Evolutionary conservation across 805 yeast species (phyloP).

Genomic region (Barnettozyma vustinii): DNA sequence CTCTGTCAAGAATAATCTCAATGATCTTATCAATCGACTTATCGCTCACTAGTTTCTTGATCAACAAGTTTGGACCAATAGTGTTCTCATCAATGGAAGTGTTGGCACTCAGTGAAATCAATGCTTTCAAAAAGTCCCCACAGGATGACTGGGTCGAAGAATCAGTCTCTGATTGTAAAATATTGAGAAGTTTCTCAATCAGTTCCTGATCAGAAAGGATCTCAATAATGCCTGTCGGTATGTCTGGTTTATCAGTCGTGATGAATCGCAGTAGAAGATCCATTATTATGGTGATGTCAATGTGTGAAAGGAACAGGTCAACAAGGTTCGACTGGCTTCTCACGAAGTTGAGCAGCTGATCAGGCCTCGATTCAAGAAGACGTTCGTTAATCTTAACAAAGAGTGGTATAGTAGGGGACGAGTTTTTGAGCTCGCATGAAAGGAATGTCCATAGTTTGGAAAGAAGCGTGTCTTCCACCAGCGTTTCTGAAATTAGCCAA

Average conservation of each 20-base stretch:
- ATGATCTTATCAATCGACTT: constrained; percentile 57
- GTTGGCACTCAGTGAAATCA: constrained; percentile 92
- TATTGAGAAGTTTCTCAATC: constrained; percentile 63
- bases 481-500: constrained; percentile 86
- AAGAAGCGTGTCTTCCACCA: constrained; percentile 68
- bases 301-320: constrained; percentile 65
- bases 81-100: constrained; percentile 72
- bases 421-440: constrained; percentile 46
- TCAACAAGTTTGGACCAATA: constrained; percentile 89
- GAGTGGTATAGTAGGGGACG: constrained; percentile 71
- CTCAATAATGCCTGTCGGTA: constrained; percentile 84
- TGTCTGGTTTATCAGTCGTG: constrained; percentile 85
- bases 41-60: constrained; percentile 78
- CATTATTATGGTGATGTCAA: constrained; percentile 86
- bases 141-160: constrained; percentile 82
- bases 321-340: constrained; percentile 54
- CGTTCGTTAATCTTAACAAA: constrained; percentile 88
- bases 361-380: constrained; percentile 71
- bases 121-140: constrained; percentile 89
- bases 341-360: constrained; percentile 49
- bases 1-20: constrained; percentile 59
- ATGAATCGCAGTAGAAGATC: constrained; percentile 85
- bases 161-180: constrained; percentile 53
- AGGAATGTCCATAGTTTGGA: constrained; percentile 75
- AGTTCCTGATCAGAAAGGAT: constrained; percentile 67